phyloP scores from a whole-genome alignment of 192 early-diverging fungal species.

The Rhizophagus sp. region DNA sequence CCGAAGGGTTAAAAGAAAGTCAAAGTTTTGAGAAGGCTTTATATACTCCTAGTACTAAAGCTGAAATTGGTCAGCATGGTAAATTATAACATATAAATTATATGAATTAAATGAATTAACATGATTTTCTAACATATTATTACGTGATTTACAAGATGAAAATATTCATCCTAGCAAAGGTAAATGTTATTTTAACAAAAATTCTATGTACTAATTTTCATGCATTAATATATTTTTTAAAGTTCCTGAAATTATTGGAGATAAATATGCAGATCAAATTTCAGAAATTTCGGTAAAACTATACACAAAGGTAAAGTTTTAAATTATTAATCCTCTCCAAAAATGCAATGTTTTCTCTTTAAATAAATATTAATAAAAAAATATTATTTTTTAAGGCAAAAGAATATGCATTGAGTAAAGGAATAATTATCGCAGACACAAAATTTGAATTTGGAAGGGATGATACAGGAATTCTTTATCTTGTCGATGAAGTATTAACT shows the following conservation, averaged over 20 bases:
- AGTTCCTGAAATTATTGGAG: constrained; percentile 83
- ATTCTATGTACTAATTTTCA: neutral
- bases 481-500: constrained; percentile 97
- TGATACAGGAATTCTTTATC: constrained; percentile 71
- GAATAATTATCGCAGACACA: constrained; percentile 99
- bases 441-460: constrained; percentile 99
- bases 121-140: constrained; percentile 28
- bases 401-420: constrained; percentile 76
- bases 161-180: constrained; percentile 95
- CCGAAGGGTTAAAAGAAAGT: constrained; percentile 78
- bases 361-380: constrained; percentile 83
- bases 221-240: constrained; percentile 1
- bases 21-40: constrained; percentile 79
- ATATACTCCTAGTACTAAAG: constrained; percentile 99
- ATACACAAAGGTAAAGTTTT: constrained; percentile 82
- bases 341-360: no score
- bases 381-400: constrained; percentile 83
- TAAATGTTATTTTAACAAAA: constrained; percentile 23
- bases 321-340: constrained; percentile 40
- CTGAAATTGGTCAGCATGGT: constrained; percentile 96
- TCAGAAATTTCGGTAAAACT: constrained; percentile 72
- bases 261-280: constrained; percentile 73
- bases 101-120: neutral
- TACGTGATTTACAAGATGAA: constrained; percentile 66
- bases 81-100: constrained; percentile 12